These are phyloP conservation scores for Bipolaris victoriae DNA, from an alignment of 2,329 filamentous ascomycete species.

Conservation along the genomic window DNA sequence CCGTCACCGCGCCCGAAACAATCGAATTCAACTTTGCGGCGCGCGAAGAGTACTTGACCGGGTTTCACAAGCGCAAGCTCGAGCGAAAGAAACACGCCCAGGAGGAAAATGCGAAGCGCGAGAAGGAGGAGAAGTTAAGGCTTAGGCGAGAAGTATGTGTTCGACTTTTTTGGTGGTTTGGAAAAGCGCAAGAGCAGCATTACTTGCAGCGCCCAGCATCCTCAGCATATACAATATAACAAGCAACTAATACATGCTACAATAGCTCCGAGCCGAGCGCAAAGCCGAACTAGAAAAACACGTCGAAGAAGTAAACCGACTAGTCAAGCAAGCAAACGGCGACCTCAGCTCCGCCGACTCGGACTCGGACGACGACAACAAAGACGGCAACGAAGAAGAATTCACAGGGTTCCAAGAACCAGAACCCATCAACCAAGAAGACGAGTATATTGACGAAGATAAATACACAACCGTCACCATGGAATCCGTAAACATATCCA, in stretches of 20 bases:
- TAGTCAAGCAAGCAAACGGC: constrained; percentile 67
- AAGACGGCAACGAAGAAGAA: constrained; percentile 56
- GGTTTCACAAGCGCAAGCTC: constrained; percentile 94
- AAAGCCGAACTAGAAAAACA: constrained; percentile 82
- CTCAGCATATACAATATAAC: too few relatives aligned
- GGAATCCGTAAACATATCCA: constrained; percentile 81
- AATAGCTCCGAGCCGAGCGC: constrained; percentile 80
- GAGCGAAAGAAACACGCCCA: constrained; percentile 85
- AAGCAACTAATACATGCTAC: constrained; percentile 1
- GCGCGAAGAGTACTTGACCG: constrained; percentile 86
- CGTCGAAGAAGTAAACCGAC: constrained; percentile 74
- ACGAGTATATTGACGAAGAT: constrained; percentile 96
- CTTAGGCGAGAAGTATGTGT: constrained; percentile 74
- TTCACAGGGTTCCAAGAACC: constrained; percentile 51
- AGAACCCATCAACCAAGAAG: constrained; percentile 75
- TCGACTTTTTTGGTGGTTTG: neutral
- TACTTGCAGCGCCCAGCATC: too few relatives aligned
- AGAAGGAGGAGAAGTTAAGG: constrained; percentile 75
- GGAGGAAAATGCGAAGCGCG: constrained; percentile 77
- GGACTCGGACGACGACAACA: constrained; percentile 35
- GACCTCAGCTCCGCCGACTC: constrained; percentile 25
- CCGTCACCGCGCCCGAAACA: constrained; percentile 68
- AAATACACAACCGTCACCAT: constrained; percentile 94
- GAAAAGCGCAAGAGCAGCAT: neutral
- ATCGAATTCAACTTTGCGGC: constrained; percentile 83